Base-by-base conservation (phyloP, 306 rosid genomes). In the Pyrus betulifolia region DNA sequence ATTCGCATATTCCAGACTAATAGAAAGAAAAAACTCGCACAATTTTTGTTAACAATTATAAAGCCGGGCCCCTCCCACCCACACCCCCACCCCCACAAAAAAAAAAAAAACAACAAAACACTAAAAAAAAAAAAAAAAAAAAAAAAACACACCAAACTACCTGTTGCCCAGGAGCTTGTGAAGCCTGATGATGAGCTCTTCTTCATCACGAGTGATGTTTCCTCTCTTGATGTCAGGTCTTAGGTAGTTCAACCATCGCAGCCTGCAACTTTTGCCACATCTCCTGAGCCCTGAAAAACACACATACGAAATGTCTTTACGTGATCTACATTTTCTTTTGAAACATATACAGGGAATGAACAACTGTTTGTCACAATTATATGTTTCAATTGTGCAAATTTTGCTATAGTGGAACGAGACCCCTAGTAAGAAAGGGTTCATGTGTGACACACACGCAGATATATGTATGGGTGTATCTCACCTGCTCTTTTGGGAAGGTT, bases 171-270 rank as follows among this genome's bases (percentile, higher is more conserved):
- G 7, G 68, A 85, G 88, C 7, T 79, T 85, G 74, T 85, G 88
- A 52, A 85, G 86, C 70, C 88, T 66, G 59, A 85, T 68, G n/a
- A 85, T 85, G 80, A 85, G 88, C 75, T 85, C 88, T 45, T 85
- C 86, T 82, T 85, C 88, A 58, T 85, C 88, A 40, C 10, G 63
- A 44, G 84, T 60, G 35, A 85, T 85, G 71, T 85, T 85, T 17
- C 88, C 88, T 79, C 88, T 82, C 76, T 85, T 85, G 49, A 85
- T 85, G 57, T 79, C 88, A 17, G 88, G 88, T 44, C 86, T 73
- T 0, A 85, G 84, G 69, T 85, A 85, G 61, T 85, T 85, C 31
- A 85, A 67, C 88, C 88, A 85, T 62, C 88, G 60, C 12, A 82
- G 78, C 22, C 88, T 63, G 75, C 88, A 85, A 76, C 88, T 85